phyloP scores from a whole-genome alignment of 768 basidiomycete species.

The Boletus sp. region DNA sequence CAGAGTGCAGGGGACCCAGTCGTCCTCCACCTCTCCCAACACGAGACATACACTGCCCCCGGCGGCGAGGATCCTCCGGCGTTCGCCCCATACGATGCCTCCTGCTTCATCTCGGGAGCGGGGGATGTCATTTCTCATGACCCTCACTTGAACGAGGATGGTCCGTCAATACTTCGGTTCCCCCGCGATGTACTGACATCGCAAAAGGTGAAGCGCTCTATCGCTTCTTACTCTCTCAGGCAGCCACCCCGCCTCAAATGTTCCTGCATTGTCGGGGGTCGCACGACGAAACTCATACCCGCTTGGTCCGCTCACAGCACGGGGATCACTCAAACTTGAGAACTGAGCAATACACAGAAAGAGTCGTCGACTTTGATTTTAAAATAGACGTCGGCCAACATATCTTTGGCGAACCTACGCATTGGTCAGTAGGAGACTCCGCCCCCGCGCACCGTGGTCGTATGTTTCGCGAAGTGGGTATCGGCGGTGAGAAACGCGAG shows the following conservation, averaged over 20 bases:
- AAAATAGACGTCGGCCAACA: constrained; percentile 50
- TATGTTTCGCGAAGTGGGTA: constrained; percentile 57
- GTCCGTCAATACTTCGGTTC: constrained; percentile 27
- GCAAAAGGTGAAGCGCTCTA: constrained; percentile 63
- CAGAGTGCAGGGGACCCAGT: constrained; percentile 23
- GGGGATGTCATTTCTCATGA: constrained; percentile 70
- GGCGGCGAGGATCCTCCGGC: constrained; percentile 54
- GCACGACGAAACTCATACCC: constrained; percentile 52
- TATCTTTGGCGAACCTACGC: constrained; percentile 39
- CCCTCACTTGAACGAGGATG: constrained; percentile 62
- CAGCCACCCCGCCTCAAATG: constrained; percentile 42
- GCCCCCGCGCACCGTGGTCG: constrained; percentile 63
- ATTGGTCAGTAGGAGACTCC: constrained; percentile 62
- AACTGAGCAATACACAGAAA: constrained; percentile 55
- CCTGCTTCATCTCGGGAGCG: constrained; percentile 45
- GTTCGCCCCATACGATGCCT: constrained; percentile 62
- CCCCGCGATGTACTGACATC: constrained; percentile 1
- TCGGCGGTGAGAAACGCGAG: constrained; percentile 33
- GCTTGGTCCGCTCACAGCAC: constrained; percentile 38
- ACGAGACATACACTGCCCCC: constrained; percentile 19
- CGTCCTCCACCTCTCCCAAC: constrained; percentile 23
- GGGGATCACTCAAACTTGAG: constrained; percentile 34
- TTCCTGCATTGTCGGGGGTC: constrained; percentile 50
- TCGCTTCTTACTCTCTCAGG: constrained; percentile 64
- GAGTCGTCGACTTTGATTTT: constrained; percentile 68